Conservation (phyloP, 495 filamentous ascomycete species). For the Filosporella fistucella region DNA sequence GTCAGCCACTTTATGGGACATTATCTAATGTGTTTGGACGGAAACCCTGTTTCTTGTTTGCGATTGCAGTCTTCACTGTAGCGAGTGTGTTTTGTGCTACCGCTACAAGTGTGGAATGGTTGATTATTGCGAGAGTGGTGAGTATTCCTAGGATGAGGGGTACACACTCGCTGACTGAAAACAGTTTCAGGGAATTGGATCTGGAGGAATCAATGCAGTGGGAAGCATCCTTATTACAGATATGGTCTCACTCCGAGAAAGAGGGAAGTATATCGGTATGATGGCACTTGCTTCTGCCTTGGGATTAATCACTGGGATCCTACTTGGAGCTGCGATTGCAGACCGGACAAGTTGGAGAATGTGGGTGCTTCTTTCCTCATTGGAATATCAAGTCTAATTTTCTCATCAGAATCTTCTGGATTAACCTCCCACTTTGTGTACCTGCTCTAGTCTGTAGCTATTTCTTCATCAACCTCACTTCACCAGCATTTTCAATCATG, state of each 20-base stretch:
- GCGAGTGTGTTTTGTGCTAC: conserved; percentile 46
- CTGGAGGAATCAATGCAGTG: conserved; percentile 51
- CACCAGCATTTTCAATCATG: conserved; percentile 21
- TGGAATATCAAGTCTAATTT: not conserved
- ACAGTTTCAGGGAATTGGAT: conserved; percentile 52
- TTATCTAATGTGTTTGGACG: conserved; percentile 37
- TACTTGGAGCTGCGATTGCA: conserved; percentile 34
- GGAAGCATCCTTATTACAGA: conserved; percentile 53
- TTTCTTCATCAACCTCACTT: conserved; percentile 27
- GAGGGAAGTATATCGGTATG: conserved; percentile 29
- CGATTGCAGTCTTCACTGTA: conserved; percentile 37
- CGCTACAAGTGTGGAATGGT: conserved; percentile 40
- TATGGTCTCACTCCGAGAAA: conserved; percentile 37
- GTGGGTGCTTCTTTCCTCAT: conserved; percentile 27
- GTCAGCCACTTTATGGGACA: conserved; percentile 36
- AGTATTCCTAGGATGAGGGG: not conserved
- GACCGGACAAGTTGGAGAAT: conserved; percentile 22
- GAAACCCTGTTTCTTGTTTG: conserved; percentile 35
- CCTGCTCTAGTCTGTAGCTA: conserved; percentile 34
- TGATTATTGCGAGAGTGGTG: conserved; percentile 46
- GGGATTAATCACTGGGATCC: conserved; percentile 33
- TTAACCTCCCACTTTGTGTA: conserved; percentile 37
- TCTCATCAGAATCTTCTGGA: conserved; percentile 33
- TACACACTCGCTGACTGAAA: not conserved
- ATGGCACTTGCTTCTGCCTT: conserved; percentile 31